Percentiles rank a stretch among this genome's conserved stretches.
Evolutionary conservation across 352 stramenopile genomes (phyloP).

Genomic region (Globisporangium middletonii): DNA sequence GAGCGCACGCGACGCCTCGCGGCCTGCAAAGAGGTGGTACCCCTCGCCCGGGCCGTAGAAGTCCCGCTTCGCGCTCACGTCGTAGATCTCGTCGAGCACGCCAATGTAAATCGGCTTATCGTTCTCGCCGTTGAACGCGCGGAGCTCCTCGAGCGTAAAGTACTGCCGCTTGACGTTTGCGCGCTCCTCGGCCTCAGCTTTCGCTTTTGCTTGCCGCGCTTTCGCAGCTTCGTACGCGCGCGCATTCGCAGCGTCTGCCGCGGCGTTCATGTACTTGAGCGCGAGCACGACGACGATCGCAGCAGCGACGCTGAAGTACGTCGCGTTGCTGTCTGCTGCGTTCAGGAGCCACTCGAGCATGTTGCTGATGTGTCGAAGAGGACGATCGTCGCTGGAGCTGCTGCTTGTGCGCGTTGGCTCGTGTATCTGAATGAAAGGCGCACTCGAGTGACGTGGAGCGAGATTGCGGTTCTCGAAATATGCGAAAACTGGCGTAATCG

Average conservation of each 20-base stretch:
- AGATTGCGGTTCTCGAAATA: too few species aligned
- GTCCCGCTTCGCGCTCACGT: constrained; percentile 86
- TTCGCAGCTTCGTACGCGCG: constrained; percentile 57
- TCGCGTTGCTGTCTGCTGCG: constrained; percentile 5
- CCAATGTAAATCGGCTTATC: constrained; percentile 80
- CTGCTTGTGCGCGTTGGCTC: too few species aligned
- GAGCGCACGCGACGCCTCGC: constrained; percentile 89
- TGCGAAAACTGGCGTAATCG: too few species aligned
- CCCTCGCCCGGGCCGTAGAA: constrained; percentile 90
- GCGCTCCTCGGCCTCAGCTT: constrained; percentile 52
- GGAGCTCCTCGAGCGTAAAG: constrained; percentile 87
- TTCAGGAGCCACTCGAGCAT: constrained; percentile 10
- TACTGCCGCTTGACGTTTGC: constrained; percentile 63
- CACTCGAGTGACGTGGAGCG: too few species aligned
- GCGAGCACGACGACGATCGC: constrained; percentile 44
- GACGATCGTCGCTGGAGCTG: too few species aligned
- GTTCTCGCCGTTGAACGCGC: constrained; percentile 59
- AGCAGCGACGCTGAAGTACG: constrained; percentile 50
- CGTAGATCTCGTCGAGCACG: constrained; percentile 87
- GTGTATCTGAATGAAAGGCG: too few species aligned
- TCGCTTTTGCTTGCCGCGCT: constrained; percentile 56
- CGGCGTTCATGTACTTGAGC: constrained; percentile 60
- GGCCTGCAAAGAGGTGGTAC: constrained; percentile 93
- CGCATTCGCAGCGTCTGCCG: constrained; percentile 51
- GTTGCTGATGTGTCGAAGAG: too few species aligned